Percentiles rank a stretch among this genome's conserved stretches.
Conservation (phyloP, 352 stramenopile genomes). For the Pythium guiyangense region DNA sequence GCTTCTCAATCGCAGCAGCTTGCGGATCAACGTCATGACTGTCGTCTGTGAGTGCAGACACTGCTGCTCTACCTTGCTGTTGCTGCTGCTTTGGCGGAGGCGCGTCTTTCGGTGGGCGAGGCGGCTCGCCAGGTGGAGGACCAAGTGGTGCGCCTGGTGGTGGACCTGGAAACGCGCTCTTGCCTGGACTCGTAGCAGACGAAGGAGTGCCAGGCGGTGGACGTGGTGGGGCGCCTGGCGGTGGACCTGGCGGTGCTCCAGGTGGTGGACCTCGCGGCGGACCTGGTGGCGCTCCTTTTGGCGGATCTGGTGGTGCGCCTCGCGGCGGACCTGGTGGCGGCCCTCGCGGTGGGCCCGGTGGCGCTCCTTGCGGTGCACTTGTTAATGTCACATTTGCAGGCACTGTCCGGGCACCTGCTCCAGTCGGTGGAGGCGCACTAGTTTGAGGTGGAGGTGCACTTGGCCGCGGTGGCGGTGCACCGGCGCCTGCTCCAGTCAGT, state of each 20-base stretch:
- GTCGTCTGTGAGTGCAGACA: background rate
- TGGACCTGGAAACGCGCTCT: conserved; percentile 18
- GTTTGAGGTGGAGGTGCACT: too few species aligned
- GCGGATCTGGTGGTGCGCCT: conserved; percentile 9
- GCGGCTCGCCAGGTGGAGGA: conserved; percentile 40
- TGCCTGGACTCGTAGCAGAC: conserved; percentile 5
- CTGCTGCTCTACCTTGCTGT: background rate
- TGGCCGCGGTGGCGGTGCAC: background rate
- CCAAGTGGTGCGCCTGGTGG: conserved; percentile 41
- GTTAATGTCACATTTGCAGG: background rate
- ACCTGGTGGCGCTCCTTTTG: conserved; percentile 18
- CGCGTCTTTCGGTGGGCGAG: conserved; percentile 45
- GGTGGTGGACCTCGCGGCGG: conserved; percentile 14
- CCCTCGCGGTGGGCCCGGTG: too few species aligned
- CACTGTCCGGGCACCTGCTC: too few species aligned
- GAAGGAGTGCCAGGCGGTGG: conserved; percentile 18
- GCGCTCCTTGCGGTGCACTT: too few species aligned
- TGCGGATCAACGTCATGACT: background rate
- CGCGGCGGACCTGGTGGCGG: conserved; percentile 17
- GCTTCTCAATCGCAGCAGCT: conserved; percentile 26
- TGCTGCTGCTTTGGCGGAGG: conserved; percentile 14
- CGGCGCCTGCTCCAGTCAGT: background rate
- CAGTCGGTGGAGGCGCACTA: too few species aligned
- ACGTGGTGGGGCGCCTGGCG: conserved; percentile 17
- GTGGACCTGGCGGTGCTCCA: conserved; percentile 10